These are phyloP conservation scores for Lactarius sanguifluus DNA, from an alignment of 768 basidiomycete species.

Conservation along the genomic window DNA sequence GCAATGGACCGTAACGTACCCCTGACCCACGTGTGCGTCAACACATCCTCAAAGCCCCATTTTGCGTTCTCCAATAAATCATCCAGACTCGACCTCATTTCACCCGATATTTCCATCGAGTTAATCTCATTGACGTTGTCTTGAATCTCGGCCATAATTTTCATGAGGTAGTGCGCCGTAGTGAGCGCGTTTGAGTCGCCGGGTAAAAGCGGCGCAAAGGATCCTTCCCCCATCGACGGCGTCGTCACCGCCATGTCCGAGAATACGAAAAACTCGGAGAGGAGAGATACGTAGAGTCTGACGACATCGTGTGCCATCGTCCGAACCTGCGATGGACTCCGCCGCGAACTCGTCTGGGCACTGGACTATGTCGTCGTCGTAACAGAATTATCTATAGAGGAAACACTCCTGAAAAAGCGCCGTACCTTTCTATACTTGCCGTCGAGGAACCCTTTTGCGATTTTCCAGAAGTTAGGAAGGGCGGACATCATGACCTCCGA, in stretches of 20 bases:
- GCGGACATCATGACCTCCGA: constrained; percentile 83
- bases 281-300: constrained; percentile 77
- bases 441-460: constrained; percentile 87
- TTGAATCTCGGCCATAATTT: constrained; percentile 79
- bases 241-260: constrained; percentile 76
- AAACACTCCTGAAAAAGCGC: background rate
- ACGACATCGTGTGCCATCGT: constrained; percentile 88
- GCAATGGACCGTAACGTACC: constrained; percentile 57
- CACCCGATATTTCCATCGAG: constrained; percentile 77
- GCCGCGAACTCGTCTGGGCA: constrained; percentile 50
- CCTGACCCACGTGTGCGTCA: constrained; percentile 77
- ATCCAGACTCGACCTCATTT: constrained; percentile 65
- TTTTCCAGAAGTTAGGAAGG: constrained; percentile 92
- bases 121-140: constrained; percentile 83
- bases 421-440: constrained; percentile 87
- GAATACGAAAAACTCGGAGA: constrained; percentile 84
- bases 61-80: constrained; percentile 75
- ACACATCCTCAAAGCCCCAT: constrained; percentile 86
- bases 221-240: constrained; percentile 41
- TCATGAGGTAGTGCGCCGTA: constrained; percentile 75
- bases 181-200: constrained; percentile 77
- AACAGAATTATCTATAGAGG: background rate
- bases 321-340: constrained; percentile 79
- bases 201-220: constrained; percentile 59
- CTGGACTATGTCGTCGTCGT: constrained; percentile 29